Evolutionary conservation across 2,329 filamentous ascomycete genomes (phyloP).

Genomic region (Aspergillus hiratsukae): DNA sequence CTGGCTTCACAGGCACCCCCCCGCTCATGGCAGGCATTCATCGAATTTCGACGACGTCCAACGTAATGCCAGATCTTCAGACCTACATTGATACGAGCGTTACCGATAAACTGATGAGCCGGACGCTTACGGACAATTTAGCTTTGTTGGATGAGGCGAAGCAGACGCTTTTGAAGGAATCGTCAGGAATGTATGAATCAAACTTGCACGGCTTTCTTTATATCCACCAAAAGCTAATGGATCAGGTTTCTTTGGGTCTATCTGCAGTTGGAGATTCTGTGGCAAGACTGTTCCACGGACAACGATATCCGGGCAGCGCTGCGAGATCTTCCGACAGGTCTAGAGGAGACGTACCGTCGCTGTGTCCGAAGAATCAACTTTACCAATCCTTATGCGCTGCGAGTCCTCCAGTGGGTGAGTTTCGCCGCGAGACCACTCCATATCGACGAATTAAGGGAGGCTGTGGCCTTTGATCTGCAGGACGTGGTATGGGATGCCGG

Average conservation of each 20-base stretch:
- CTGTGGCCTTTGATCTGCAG: conserved; percentile 13
- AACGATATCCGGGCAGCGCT: conserved; percentile 12
- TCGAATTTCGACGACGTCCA: conserved; percentile 16
- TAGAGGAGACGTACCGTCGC: conserved; percentile 18
- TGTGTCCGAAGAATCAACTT: conserved; percentile 13
- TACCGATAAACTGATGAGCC: conserved; percentile 12
- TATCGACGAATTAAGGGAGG: conserved; percentile 20
- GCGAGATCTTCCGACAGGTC: conserved; percentile 10
- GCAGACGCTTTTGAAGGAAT: neutral
- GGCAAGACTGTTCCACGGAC: conserved; percentile 17
- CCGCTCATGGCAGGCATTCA: conserved; percentile 11
- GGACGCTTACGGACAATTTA: conserved; percentile 14
- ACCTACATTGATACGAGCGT: conserved; percentile 16
- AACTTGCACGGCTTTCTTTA: neutral
- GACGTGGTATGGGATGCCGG: conserved; percentile 14
- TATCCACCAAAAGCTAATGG: too few species aligned
- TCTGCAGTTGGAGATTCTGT: conserved; percentile 20
- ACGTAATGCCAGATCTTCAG: conserved; percentile 16
- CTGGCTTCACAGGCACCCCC: conserved; percentile 14
- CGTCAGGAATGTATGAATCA: conserved; percentile 4
- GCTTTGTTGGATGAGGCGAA: conserved; percentile 3
- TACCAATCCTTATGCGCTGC: conserved; percentile 5
- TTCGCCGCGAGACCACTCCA: conserved; percentile 18
- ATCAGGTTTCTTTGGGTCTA: conserved; percentile 12
- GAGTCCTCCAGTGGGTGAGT: conserved; percentile 18